Evolutionary conservation across 805 yeast genomes (phyloP).

Genomic region (Torulaspora gathmanii): DNA sequence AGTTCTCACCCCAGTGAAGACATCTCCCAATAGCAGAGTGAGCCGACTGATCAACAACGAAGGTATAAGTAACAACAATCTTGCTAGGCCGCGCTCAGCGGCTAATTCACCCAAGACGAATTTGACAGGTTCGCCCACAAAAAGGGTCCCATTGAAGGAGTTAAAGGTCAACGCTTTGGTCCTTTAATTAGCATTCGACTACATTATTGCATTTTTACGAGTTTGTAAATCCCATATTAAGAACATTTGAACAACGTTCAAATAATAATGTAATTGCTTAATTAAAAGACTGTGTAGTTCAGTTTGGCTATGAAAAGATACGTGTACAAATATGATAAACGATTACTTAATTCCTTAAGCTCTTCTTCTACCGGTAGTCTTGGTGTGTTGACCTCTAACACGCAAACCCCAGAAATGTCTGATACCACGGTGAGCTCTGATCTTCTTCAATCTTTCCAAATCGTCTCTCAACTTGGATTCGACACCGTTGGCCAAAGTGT

Average conservation of each 20-base stretch:
- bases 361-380: slow-evolving; percentile 97
- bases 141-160: slow-evolving; percentile 22
- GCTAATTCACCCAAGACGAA: slow-evolving; percentile 10
- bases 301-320: slow-evolving; percentile 8
- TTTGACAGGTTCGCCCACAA: slow-evolving; percentile 17
- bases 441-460: slow-evolving; percentile 99
- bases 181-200: slow-evolving; percentile 5
- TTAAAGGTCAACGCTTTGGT: slow-evolving; percentile 20
- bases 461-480: slow-evolving; percentile 99
- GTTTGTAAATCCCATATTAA: slow-evolving; percentile 7
- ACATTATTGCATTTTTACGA: not conserved
- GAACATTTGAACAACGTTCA: not conserved
- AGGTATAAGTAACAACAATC: slow-evolving; percentile 8
- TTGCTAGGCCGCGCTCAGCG: slow-evolving; percentile 10
- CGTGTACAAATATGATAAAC: slow-evolving; percentile 8
- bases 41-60: slow-evolving; percentile 32
- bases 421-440: slow-evolving; percentile 99
- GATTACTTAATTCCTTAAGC: slow-evolving; percentile 22
- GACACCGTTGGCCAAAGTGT: slow-evolving; percentile 96
- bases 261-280: slow-evolving; percentile 4
- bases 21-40: slow-evolving; percentile 34
- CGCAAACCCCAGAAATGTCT: slow-evolving; percentile 99
- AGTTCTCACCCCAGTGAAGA: slow-evolving; percentile 30
- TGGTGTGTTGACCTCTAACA: slow-evolving; percentile 99
- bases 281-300: slow-evolving; percentile 10